Conservation (phyloP, 305 asterid genomes). For the Fraxinus baroniana region DNA sequence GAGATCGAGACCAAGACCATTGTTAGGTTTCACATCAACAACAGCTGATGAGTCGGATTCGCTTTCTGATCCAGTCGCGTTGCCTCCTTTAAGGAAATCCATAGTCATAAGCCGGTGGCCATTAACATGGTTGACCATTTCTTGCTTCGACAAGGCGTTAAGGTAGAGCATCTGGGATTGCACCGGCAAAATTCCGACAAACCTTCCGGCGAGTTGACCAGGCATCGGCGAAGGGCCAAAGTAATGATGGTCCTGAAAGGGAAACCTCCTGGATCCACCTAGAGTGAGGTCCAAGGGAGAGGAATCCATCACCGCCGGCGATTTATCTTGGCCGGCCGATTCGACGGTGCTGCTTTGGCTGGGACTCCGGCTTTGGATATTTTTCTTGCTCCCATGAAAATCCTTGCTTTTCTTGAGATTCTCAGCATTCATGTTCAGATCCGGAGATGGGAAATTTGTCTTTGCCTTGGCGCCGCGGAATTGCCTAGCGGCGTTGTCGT, state of each 20-base stretch:
- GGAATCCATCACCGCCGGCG: slow-evolving; percentile 16
- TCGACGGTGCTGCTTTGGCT: slow-evolving; percentile 55
- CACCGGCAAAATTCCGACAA: neutral
- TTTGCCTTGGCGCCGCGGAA: slow-evolving; percentile 57
- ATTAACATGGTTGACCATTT: neutral
- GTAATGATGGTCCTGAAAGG: neutral
- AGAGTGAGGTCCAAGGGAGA: neutral
- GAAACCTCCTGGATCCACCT: neutral
- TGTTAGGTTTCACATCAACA: neutral
- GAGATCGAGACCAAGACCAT: slow-evolving; percentile 17
- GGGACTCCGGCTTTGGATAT: slow-evolving; percentile 24
- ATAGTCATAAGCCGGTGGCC: neutral
- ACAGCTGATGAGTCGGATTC: slow-evolving; percentile 24
- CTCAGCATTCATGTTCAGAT: neutral
- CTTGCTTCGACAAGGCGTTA: slow-evolving; percentile 10
- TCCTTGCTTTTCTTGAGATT: neutral
- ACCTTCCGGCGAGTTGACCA: neutral
- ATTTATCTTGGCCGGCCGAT: slow-evolving; percentile 27
- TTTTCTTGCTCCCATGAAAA: neutral
- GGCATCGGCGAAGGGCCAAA: neutral
- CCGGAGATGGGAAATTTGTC: slow-evolving; percentile 44
- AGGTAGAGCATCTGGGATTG: slow-evolving; percentile 11
- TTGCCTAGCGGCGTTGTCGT: slow-evolving; percentile 52
- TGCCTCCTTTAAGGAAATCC: neutral
- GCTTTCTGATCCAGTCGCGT: neutral